A percentile compares a stretch with the other conserved stretches of the same genome.
These are phyloP conservation scores for Phialocephala subalpina DNA, from an alignment of 2,329 filamentous ascomycete species.

Conservation along the genomic window DNA sequence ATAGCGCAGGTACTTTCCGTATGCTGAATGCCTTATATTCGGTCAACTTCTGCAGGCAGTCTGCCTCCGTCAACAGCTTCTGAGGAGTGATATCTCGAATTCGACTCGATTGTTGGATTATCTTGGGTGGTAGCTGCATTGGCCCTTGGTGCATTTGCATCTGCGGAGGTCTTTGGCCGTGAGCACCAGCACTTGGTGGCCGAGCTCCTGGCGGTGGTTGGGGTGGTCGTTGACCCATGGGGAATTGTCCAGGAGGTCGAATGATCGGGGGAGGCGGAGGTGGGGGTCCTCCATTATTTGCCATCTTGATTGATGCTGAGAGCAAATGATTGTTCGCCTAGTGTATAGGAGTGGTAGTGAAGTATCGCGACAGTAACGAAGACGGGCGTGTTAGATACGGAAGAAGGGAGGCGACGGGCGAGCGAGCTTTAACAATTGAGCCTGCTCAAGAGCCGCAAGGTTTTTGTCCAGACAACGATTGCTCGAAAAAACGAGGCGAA, in stretches of 20 bases:
- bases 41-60: conserved; percentile 39
- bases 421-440: background rate
- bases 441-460: background rate
- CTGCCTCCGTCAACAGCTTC: conserved; percentile 32
- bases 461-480: background rate
- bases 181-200: conserved; percentile 13
- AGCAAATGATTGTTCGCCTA: background rate
- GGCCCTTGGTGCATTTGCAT: conserved; percentile 22
- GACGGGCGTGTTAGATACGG: background rate
- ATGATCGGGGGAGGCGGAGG: conserved; percentile 27
- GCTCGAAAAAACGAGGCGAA: conserved; percentile 3
- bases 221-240: conserved; percentile 5
- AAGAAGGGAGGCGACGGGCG: conserved; percentile 7
- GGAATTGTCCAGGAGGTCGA: background rate
- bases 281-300: conserved; percentile 13
- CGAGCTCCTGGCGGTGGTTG: conserved; percentile 19
- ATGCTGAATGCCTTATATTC: conserved; percentile 37
- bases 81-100: conserved; percentile 36
- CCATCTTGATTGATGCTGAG: conserved; percentile 9
- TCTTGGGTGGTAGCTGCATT: background rate
- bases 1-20: conserved; percentile 32
- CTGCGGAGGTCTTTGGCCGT: conserved; percentile 14
- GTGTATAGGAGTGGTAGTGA: background rate
- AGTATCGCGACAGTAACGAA: background rate
- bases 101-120: conserved; percentile 30